A percentile compares a stretch with the other conserved stretches of the same genome.
Evolutionary conservation across 306 rosid genomes (phyloP).

Genomic region (Cicer arietinum): DNA sequence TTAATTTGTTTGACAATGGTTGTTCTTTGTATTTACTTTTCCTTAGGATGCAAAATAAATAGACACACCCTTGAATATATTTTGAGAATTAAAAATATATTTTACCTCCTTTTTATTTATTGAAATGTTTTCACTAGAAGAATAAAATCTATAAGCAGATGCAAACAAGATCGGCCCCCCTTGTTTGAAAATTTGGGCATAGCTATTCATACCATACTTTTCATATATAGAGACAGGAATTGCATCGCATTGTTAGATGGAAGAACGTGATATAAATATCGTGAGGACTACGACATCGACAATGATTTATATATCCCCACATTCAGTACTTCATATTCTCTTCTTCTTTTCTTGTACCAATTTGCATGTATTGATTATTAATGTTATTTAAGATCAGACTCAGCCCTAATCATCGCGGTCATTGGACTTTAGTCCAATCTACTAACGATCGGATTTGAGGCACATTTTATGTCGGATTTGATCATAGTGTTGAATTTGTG

Average conservation of each 20-base stretch:
- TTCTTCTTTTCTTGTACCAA: slow-evolving; percentile 32
- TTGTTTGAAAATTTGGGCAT: slow-evolving; percentile 3
- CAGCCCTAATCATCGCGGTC: too few species aligned
- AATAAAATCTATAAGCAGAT: not conserved
- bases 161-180: slow-evolving; percentile 24
- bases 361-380: slow-evolving; percentile 1
- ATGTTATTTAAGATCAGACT: not conserved
- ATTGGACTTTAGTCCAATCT: too few species aligned
- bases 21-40: too few species aligned
- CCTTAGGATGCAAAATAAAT: too few species aligned
- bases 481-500: too few species aligned
- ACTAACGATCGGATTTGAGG: too few species aligned
- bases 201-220: slow-evolving; percentile 34
- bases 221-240: slow-evolving; percentile 27
- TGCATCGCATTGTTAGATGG: slow-evolving; percentile 32
- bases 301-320: slow-evolving; percentile 42
- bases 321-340: slow-evolving; percentile 2
- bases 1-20: too few species aligned
- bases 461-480: too few species aligned
- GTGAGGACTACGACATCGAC: slow-evolving; percentile 45
- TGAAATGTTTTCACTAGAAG: not conserved
- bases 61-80: too few species aligned
- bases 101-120: too few species aligned
- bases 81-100: too few species aligned
- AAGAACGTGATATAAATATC: slow-evolving; percentile 30